phyloP scores from a whole-genome alignment of 805 yeast species.

The Wickerhamiella alocasiicola region DNA sequence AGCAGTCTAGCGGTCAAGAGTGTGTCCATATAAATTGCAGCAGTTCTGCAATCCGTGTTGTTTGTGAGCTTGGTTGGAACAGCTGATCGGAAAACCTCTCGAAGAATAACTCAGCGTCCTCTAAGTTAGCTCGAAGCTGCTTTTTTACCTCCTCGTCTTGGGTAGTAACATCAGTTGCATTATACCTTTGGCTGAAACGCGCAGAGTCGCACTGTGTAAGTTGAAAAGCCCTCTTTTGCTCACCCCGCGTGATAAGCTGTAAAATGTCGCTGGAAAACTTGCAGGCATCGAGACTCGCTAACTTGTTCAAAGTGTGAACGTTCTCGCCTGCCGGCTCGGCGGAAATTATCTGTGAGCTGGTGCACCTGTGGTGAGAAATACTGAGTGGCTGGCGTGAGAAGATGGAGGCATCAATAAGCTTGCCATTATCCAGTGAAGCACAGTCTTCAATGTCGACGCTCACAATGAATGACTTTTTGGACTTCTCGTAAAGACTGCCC shows the following conservation, averaged over 20 bases:
- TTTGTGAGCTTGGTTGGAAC: slow-evolving; percentile 4
- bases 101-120: background rate
- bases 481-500: slow-evolving; percentile 3
- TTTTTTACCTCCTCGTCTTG: background rate
- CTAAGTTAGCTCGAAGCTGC: background rate
- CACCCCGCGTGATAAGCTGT: background rate
- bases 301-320: background rate
- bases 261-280: background rate
- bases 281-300: background rate
- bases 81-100: slow-evolving; percentile 6
- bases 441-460: slow-evolving; percentile 4
- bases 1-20: too few relatives aligned
- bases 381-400: slow-evolving; percentile 5
- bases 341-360: background rate
- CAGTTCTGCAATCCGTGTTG: background rate
- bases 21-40: background rate
- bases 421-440: background rate
- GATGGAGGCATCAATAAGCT: background rate
- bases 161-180: background rate
- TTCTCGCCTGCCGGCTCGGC: background rate
- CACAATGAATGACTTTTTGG: slow-evolving; percentile 1
- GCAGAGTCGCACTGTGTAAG: background rate
- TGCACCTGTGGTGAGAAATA: slow-evolving; percentile 7
- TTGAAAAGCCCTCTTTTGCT: slow-evolving; percentile 1
- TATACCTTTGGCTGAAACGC: background rate